Base-by-base conservation (phyloP, 2,329 filamentous ascomycete species). In the Monilinia vaccinii-corymbosi region DNA sequence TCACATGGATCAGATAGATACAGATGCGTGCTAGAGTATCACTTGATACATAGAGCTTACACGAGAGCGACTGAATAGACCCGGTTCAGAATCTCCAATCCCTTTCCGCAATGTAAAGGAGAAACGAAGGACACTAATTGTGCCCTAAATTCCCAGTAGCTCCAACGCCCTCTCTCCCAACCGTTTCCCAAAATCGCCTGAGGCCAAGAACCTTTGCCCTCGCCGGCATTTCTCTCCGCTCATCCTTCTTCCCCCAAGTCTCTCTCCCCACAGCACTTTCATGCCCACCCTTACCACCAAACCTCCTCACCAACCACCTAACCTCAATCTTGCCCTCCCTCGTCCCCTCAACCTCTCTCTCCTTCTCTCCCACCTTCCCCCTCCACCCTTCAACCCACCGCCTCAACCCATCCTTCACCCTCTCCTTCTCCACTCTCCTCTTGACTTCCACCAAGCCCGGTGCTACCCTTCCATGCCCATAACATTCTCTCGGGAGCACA, bases 401-500 rank as follows among this genome's bases (percentile, higher is more conserved):
- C 42, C 85, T 74, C 62, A 90, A 72, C 18, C 79, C 79, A 67
- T 89, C 86, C 70, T 88, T 89, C 47, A 89, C 76, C 62, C 78
- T 77, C 73, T 89, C 85, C 65, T 80, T 80, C 73, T 89, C 86
- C 18, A 89, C 77, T 14, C 79, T 80, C 59, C 82, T 77, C 68
- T 82, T 81, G 64, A 78, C 78, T 32, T 83, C 84, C n/a, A 88
- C 80, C 38, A 89, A 73, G 0, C 76, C 79, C 0, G 85, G 85
- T 0, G 84, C 81, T 75, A 67, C 74, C 58, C 66, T 70, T 60
- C 65, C 63, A 66, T 75, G 70, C 21, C 52, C 77, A 16, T 82
- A 80, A 68, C 84, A 87, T 71, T 88, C 85, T 48, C 77, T 76
- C 1, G 85, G 86, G 34, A 90, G 74, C 34, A 90, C 85, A 32